A percentile compares a stretch with the other conserved stretches of the same genome.
Conservation (phyloP, 1,284 basidiomycete species). For the Hymenochaete sp. region DNA sequence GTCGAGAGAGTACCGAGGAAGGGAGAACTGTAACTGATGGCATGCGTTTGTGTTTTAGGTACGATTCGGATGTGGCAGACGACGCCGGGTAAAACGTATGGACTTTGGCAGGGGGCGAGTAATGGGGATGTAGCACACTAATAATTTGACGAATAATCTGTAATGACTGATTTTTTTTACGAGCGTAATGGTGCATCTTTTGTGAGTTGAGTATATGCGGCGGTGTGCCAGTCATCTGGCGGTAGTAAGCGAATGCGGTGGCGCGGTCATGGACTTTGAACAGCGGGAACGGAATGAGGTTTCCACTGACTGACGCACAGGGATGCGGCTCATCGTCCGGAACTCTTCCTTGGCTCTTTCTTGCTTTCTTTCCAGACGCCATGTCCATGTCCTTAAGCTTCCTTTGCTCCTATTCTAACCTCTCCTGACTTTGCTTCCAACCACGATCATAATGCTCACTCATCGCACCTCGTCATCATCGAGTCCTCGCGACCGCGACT, state of each 20-base stretch:
- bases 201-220: no score
- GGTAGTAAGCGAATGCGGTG: no score
- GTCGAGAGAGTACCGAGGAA: neutral
- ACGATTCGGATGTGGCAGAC: conserved; percentile 98
- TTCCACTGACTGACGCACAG: no score
- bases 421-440: neutral
- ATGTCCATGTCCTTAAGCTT: neutral
- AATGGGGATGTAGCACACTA: conserved; percentile 33
- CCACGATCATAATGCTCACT: neutral
- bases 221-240: no score
- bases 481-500: neutral
- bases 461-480: neutral
- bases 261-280: no score
- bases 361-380: neutral
- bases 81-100: conserved; percentile 85
- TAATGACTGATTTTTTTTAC: conserved; percentile 13
- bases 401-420: neutral
- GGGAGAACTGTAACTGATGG: neutral
- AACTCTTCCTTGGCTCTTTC: no score
- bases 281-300: no score
- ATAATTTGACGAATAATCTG: no score
- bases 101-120: conserved; percentile 76
- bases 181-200: conserved; percentile 14
- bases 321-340: no score
- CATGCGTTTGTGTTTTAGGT: conserved; percentile 33